These are phyloP conservation scores for Penicillium arizonense DNA, from an alignment of 495 filamentous ascomycete genomes.

Conservation along the genomic window DNA sequence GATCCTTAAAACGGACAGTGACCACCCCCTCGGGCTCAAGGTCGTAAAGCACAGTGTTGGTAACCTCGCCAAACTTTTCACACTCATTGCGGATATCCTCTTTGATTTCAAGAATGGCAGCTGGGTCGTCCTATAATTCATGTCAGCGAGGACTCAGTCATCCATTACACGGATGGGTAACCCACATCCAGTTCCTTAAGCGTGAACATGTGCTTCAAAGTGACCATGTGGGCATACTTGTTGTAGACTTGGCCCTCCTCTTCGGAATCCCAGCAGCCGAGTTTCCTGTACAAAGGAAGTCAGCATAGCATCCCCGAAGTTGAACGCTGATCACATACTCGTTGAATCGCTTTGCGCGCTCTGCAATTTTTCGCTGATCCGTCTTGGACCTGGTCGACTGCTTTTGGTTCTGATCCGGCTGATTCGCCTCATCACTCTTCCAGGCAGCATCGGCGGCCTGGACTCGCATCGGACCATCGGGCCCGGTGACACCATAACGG, in stretches of 20 bases:
- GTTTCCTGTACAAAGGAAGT: slow-evolving; percentile 55
- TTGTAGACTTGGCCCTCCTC: slow-evolving; percentile 65
- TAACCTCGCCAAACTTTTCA: slow-evolving; percentile 80
- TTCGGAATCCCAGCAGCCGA: slow-evolving; percentile 83
- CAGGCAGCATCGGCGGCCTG: slow-evolving; percentile 83
- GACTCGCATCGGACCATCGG: slow-evolving; percentile 70
- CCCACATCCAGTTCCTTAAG: slow-evolving; percentile 70
- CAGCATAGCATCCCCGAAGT: background rate
- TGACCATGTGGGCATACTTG: slow-evolving; percentile 74
- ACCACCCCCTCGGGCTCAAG: slow-evolving; percentile 83
- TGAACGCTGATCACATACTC: too few species aligned
- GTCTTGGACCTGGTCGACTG: slow-evolving; percentile 21
- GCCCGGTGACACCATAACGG: slow-evolving; percentile 55
- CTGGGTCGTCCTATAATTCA: slow-evolving; percentile 64
- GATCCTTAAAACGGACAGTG: slow-evolving; percentile 72
- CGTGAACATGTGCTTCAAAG: slow-evolving; percentile 95
- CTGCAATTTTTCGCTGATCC: background rate
- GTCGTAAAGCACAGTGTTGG: slow-evolving; percentile 89
- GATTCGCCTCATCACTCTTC: slow-evolving; percentile 65
- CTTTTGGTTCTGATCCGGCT: slow-evolving; percentile 59
- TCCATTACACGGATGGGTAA: background rate
- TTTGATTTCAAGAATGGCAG: slow-evolving; percentile 84
- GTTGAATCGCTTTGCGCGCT: too few species aligned
- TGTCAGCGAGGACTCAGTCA: slow-evolving; percentile 14
- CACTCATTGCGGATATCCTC: slow-evolving; percentile 92